Evolutionary conservation across 2,329 filamentous ascomycete genomes (phyloP), one percentile per base, ranked within the genome.

Genomic region (Claviceps digitariae): DNA sequence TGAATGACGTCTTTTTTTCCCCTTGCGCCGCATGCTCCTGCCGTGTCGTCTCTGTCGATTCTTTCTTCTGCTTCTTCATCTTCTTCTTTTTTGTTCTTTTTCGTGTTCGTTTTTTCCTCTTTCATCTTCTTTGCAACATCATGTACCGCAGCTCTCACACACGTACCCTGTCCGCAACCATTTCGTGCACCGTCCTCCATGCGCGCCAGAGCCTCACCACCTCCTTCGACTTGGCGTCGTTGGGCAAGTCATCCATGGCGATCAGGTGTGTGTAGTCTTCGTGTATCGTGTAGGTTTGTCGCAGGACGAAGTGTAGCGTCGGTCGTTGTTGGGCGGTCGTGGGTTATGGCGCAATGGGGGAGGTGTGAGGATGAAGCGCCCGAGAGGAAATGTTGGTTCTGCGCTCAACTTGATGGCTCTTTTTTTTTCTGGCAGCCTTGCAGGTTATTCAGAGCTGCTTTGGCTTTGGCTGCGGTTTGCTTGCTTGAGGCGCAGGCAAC

Each of bases 151-250:
- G 21, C 36, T 25, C 31, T 10, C 36, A 43, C 15, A 29, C 29
- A 52, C 86, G 63, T 80, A 95, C 90, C 68, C 91, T 76, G 69
- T 97, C 93, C 57, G 80, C 77, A 62, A 93, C 85, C 91, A 98
- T 95, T 77, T 98, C 88, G 70, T 95, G 89, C 49, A 90, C 83
- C 9, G 93, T 98, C 70, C 83, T 83, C 82, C 88, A 94, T 62
- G 90, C 89, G 69, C 91, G 87, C 91, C 93, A 98, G 61, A 96
- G 81, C 66, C 87, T 83, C 63, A 78, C 73, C 49, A 77, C 69
- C 68, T 74, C 72, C 66, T 77, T 76, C 59, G 72, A 69, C 67
- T 74, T 75, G 58, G 71, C 72, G 46, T 75, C 69, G 54, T 75
- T 74, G 52, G 73, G 70, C 66, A 74, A 69, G 61, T 65, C 64